Base-by-base conservation (phyloP, 2,329 filamentous ascomycete species). In the Curvularia hawaiiensis region DNA sequence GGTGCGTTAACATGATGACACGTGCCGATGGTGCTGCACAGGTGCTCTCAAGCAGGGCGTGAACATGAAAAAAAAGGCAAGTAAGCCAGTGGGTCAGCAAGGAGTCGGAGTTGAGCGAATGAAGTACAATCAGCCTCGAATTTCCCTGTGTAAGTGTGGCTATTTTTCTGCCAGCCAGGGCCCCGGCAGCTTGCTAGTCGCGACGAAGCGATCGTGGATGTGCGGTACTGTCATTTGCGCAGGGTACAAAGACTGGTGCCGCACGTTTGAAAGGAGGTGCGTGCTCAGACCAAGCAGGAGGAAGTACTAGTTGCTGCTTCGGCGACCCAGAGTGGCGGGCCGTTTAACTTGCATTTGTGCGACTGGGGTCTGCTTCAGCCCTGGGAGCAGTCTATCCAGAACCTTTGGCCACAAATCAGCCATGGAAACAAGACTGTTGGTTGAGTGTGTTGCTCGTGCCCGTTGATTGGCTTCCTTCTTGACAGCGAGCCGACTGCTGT, bases 141-240 rank as follows among this genome's bases (percentile, higher is more conserved):
- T 28, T 28, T 44, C 41, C 10, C 40, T 20, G 12, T 16, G 28
- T 20, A 20, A 31, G 16, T 31, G 12, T 46, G 8, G 11, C 18
- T 31, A 14, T 47, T 47, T 58, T 52, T 50, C 50, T 16, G 40
- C 41, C 24, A 28, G 41, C 41, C 10, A 28, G 41, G 41, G 52
- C 49, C 59, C 59, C 52, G 56, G 62, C 60, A 64, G 56, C 66
- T 28, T 66, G 54, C 57, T 53, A 51, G 56, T 49, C 30, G 56
- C 55, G 62, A 61, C 61, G 65, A 64, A 59, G 56, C 66, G 65
- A 63, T 68, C 58, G 58, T 58, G 56, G 56, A 46, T 55, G 50
- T 58, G 44, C 58, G 65, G 69, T 70, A 73, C 71, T 74, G 64
- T 73, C 70, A 75, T 76, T 72, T 72, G 69, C 67, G 63, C 66